Base-by-base conservation (phyloP, 306 rosid species). In the Cicer chorassanicum region DNA sequence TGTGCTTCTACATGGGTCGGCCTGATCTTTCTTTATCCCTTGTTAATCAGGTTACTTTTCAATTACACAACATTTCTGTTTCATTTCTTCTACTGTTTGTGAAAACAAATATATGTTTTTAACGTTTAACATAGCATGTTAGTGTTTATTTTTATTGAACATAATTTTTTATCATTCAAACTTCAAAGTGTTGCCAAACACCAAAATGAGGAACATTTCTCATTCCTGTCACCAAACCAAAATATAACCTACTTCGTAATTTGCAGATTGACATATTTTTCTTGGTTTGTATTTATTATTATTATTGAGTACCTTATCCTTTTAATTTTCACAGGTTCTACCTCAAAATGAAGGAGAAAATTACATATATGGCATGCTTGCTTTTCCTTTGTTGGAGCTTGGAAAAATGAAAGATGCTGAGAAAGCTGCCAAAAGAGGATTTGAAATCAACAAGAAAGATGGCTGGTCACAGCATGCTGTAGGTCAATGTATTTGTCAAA, bases 381-480 rank as follows among this genome's bases (percentile, higher is more conserved):
- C 98, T 63, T 94, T 94, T 82, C 76, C 98, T 68, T 80, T 94
- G 49, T 72, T 94, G 79, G 98, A 94, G 91, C 90, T 94, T 74
- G 91, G 87, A 50, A 77, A 16, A 63, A 83, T 91, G 88, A 86
- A 29, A 74, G 98, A 94, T 13, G 98, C 98, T 9, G 90, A 90
- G 82, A 51, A 86, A 71, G 98, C 97, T 50, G 90, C 96, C 48
- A 87, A 62, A 81, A 86, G 69, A 81, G 98, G 93, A 71, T 84
- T 79, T 59, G 87, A 87, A 80, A 88, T 91, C 84, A 87, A 90
- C 82, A 76, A 81, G 74, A 80, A 83, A 15, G 98, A 94, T 70
- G 9, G 29, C 68, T 94, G 98, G 98, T 84, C 87, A n/a, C 97
- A 94, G 10, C 98, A 94, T 84, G 87, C 80, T 56, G 98, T 91